Evolutionary conservation across 768 basidiomycete species (phyloP).

Genomic region (Trichaptum fuscoviolaceum): DNA sequence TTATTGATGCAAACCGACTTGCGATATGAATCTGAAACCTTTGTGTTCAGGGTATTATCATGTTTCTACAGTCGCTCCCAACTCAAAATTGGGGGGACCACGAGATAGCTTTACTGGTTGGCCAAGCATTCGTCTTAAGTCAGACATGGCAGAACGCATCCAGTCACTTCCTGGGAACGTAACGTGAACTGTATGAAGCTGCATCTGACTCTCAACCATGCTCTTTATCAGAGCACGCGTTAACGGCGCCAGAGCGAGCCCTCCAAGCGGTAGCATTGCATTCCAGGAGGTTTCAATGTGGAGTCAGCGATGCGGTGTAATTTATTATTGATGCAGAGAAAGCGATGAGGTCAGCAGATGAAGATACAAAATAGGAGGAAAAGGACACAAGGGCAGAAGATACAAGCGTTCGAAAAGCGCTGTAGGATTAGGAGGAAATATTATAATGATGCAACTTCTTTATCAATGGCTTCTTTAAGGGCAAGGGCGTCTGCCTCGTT

Average conservation of each 20-base stretch:
- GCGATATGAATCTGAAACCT: neutral
- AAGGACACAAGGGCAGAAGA: neutral
- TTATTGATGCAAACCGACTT: slow-evolving; percentile 4
- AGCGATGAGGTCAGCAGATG: neutral
- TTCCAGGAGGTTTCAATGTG: no score
- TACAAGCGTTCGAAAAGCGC: neutral
- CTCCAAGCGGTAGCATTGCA: neutral
- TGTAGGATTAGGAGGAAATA: slow-evolving; percentile 3
- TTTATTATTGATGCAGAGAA: slow-evolving; percentile 1
- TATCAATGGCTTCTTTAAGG: slow-evolving; percentile 55
- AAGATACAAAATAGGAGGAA: neutral
- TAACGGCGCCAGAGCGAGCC: neutral
- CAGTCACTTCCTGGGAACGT: slow-evolving; percentile 71
- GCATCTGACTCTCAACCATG: neutral
- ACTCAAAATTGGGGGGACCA: slow-evolving; percentile 95
- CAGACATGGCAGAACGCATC: slow-evolving; percentile 93
- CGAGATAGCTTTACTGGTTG: slow-evolving; percentile 91
- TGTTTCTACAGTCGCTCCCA: slow-evolving; percentile 92
- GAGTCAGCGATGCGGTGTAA: neutral
- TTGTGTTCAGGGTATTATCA: slow-evolving; percentile 81
- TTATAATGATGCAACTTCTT: slow-evolving; percentile 41
- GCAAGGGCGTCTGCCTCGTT: slow-evolving; percentile 52
- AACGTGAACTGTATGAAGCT: slow-evolving; percentile 2
- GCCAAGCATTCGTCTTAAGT: slow-evolving; percentile 91
- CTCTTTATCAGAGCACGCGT: neutral